Percentiles rank a stretch among this genome's conserved stretches.
Evolutionary conservation across 1,284 basidiomycete genomes (phyloP).

Genomic region (Puccinia hordei): DNA sequence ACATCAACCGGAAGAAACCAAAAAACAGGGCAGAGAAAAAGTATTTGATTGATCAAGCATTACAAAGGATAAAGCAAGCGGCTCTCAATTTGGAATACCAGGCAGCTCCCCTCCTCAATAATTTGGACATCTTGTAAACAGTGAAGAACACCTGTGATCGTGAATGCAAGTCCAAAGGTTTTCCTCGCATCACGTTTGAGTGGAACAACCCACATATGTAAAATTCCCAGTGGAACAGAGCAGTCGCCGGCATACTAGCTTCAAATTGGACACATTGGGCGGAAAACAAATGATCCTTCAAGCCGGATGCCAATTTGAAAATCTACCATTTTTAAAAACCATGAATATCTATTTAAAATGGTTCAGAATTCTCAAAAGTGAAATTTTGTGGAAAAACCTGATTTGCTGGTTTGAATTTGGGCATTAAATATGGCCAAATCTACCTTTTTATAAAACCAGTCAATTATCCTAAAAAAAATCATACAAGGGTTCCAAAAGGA

Average conservation of each 20-base stretch:
- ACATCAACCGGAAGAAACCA: not conserved
- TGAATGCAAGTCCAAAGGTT: slow-evolving; percentile 9
- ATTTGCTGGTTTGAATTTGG: too few relatives aligned
- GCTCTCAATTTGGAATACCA: not conserved
- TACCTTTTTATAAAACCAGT: too few relatives aligned
- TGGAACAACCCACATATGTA: not conserved
- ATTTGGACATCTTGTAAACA: not conserved
- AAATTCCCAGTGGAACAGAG: slow-evolving; percentile 9
- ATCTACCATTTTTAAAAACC: too few relatives aligned
- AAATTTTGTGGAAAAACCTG: too few relatives aligned
- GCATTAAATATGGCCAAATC: too few relatives aligned
- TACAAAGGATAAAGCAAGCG: not conserved
- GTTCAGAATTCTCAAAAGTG: too few relatives aligned
- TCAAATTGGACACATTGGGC: slow-evolving; percentile 9
- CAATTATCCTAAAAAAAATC: too few relatives aligned
- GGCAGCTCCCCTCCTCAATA: not conserved
- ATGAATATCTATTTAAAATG: too few relatives aligned
- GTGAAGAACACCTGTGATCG: slow-evolving; percentile 14
- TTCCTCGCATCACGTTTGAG: slow-evolving; percentile 8
- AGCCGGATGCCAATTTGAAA: too few relatives aligned
- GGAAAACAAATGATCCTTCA: too few relatives aligned
- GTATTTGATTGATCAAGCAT: not conserved
- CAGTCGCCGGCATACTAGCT: not conserved
- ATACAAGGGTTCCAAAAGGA: too few relatives aligned
- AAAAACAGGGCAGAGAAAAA: not conserved